Percentiles rank a stretch among this genome's conserved stretches.
These are phyloP conservation scores for Populus tomentosa DNA, from an alignment of 441 rosid species.

Conservation along the genomic window DNA sequence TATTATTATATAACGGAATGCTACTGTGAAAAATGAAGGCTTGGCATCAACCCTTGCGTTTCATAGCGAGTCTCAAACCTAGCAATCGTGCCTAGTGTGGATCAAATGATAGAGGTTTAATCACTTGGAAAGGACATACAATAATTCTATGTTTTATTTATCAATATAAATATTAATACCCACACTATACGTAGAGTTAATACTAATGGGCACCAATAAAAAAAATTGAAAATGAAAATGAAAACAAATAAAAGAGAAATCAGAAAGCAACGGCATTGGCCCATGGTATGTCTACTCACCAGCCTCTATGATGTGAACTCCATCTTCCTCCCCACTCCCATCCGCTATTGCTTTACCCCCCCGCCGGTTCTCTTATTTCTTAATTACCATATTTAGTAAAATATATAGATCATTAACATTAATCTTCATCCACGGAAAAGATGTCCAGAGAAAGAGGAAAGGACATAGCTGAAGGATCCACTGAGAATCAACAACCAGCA, in stretches of 20 bases:
- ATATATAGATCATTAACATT: background rate
- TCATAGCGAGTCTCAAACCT: no score
- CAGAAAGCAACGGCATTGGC: slow-evolving; percentile 28
- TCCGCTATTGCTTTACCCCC: slow-evolving; percentile 31
- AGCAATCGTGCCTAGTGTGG: background rate
- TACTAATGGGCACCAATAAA: background rate
- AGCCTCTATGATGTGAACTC: slow-evolving; percentile 41
- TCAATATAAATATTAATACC: no score
- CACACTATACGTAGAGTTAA: background rate
- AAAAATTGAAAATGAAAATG: background rate
- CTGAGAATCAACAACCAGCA: slow-evolving; percentile 20
- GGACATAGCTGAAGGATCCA: slow-evolving; percentile 42
- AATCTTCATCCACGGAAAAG: slow-evolving; percentile 1
- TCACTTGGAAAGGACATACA: background rate
- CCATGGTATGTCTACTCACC: slow-evolving; percentile 44
- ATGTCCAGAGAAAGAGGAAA: slow-evolving; percentile 42
- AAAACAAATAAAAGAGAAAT: slow-evolving; percentile 14
- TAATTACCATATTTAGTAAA: slow-evolving; percentile 37
- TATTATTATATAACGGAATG: no score
- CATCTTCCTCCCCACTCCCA: slow-evolving; percentile 39
- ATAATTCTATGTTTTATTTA: no score
- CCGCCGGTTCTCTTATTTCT: slow-evolving; percentile 3
- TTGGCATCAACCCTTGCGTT: no score
- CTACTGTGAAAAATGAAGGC: no score
- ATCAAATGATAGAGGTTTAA: slow-evolving; percentile 7